Conservation (phyloP, 2,329 filamentous ascomycete species). For the Fusarium camptoceras region DNA sequence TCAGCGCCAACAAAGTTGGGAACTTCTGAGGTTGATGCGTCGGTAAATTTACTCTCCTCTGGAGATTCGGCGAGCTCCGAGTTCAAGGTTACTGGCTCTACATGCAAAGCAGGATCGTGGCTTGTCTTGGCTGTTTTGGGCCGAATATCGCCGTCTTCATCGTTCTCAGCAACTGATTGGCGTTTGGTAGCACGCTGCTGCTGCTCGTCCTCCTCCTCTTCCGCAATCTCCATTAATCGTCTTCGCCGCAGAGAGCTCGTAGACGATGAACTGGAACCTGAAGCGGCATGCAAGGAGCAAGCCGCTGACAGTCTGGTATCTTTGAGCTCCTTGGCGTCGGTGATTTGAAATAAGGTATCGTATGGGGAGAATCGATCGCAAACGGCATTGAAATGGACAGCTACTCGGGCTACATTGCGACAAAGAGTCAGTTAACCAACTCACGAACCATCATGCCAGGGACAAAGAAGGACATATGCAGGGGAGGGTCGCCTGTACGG, state of each 20-base stretch:
- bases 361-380: conserved; percentile 83
- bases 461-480: background rate
- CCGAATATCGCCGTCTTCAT: conserved; percentile 53
- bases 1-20: conserved; percentile 63
- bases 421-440: conserved; percentile 28
- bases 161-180: conserved; percentile 66
- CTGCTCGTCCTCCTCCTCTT: conserved; percentile 84
- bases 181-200: conserved; percentile 68
- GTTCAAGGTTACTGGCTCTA: conserved; percentile 61
- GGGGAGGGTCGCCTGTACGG: conserved; percentile 48
- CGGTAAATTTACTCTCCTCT: conserved; percentile 62
- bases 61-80: conserved; percentile 63
- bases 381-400: conserved; percentile 76
- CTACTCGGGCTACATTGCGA: conserved; percentile 75
- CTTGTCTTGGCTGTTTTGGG: conserved; percentile 48
- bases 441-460: background rate
- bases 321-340: conserved; percentile 80
- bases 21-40: conserved; percentile 60
- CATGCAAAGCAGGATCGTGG: conserved; percentile 35
- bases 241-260: conserved; percentile 81
- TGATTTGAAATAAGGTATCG: conserved; percentile 85
- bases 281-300: conserved; percentile 89
- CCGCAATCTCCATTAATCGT: conserved; percentile 91
- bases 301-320: conserved; percentile 89
- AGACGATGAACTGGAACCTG: conserved; percentile 86